Evolutionary conservation across 2,329 filamentous ascomycete genomes (phyloP).

Genomic region (Aspergillus versicolor): DNA sequence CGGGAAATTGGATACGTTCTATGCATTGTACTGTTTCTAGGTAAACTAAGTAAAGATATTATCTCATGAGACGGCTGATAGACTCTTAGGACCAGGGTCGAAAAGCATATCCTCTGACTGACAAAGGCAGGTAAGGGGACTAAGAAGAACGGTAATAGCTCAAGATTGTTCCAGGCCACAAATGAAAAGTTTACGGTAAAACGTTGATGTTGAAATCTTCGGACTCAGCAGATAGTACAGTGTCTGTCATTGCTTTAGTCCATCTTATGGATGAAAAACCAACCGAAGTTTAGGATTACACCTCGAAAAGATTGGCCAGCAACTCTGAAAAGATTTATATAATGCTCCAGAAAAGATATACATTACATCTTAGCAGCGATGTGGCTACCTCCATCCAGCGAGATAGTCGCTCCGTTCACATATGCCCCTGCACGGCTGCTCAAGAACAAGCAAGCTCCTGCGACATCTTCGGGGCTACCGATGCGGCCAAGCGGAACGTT

Average conservation of each 20-base stretch:
- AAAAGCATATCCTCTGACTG: too few relatives aligned
- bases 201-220: too few relatives aligned
- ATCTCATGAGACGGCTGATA: too few relatives aligned
- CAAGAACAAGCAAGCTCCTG: conserved; percentile 70
- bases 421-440: conserved; percentile 65
- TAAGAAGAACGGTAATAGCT: too few relatives aligned
- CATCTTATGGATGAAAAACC: neutral
- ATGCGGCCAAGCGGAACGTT: conserved; percentile 67
- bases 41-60: too few relatives aligned
- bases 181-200: too few relatives aligned
- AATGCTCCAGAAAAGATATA: neutral
- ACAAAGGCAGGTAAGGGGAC: too few relatives aligned
- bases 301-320: neutral
- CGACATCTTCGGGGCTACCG: conserved; percentile 67
- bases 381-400: conserved; percentile 59
- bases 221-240: too few relatives aligned
- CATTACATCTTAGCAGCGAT: conserved; percentile 42
- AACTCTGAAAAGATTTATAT: neutral
- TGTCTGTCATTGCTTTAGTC: neutral
- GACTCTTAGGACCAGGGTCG: too few relatives aligned
- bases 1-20: too few relatives aligned
- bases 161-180: too few relatives aligned
- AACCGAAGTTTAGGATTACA: neutral
- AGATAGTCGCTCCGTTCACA: conserved; percentile 65
- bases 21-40: too few relatives aligned